Percentiles rank a stretch among this genome's conserved stretches.
phyloP scores from a whole-genome alignment of 257 asterid species.

The Capsicum pubescens region DNA sequence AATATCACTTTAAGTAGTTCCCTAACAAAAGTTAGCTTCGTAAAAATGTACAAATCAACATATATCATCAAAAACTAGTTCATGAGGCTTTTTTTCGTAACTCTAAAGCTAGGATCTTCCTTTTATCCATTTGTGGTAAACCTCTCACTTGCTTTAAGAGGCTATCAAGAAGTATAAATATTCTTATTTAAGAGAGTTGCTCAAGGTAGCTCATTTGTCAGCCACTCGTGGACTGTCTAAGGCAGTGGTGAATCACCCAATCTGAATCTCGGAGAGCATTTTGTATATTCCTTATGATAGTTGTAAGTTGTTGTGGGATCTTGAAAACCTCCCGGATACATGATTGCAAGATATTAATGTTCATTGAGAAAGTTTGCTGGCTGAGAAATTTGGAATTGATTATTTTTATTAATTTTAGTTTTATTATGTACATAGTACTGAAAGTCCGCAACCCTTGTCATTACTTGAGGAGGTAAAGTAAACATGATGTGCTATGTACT shows the following conservation, averaged over 20 bases:
- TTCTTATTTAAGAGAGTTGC: not conserved
- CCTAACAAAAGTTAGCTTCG: conserved; percentile 1
- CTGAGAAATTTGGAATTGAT: not conserved
- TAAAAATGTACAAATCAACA: not conserved
- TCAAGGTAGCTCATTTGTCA: not conserved
- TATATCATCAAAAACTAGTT: not conserved
- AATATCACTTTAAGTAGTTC: not conserved
- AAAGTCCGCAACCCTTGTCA: not conserved
- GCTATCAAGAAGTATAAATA: not conserved
- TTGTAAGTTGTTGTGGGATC: not conserved
- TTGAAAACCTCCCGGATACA: not conserved
- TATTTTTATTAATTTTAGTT: not conserved
- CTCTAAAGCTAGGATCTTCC: not conserved
- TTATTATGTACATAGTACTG: not conserved
- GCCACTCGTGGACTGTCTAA: not conserved
- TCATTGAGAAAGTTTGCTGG: not conserved
- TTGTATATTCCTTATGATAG: not conserved
- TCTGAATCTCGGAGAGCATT: not conserved
- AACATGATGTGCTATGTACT: not conserved
- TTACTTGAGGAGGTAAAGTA: not conserved
- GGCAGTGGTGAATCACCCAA: not conserved
- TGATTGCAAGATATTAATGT: not conserved
- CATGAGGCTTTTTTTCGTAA: not conserved
- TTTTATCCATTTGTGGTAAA: conserved; percentile 2
- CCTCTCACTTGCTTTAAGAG: not conserved